Base-by-base conservation (phyloP, 306 rosid species). In the Trifolium fragiferum region DNA sequence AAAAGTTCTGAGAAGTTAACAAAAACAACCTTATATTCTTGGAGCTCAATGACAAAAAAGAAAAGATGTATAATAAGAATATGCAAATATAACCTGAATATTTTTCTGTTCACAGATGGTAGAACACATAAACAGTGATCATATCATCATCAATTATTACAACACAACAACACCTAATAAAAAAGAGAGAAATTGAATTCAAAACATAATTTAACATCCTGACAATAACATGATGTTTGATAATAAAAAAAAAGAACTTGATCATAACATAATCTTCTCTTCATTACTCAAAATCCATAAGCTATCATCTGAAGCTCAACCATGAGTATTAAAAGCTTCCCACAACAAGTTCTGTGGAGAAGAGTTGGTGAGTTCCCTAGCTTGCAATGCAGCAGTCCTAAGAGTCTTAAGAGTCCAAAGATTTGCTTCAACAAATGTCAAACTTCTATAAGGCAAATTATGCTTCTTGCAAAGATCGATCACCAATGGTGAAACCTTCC, bases 301-400 rank as follows among this genome's bases (percentile, higher is more conserved):
- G n/a, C 30, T 44, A 16, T 18, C 32, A 9, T 11, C 33, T 32
- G 5, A 70, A 41, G 19, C 35, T 86, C 83, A 86, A 18, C 90
- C 90, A 84, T 86, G 96, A 64, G 93, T 86, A 23, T 88, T 85
- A 7, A 90, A 68, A 51, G 93, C 96, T 70, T 90, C 96, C 96
- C 96, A 90, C 67, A 89, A 79, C 78, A 88, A 59, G 78, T 88
- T 90, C 70, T 86, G 80, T 46, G 62, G 57, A 15, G 79, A 51
- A 46, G 91, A 84, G 57, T 65, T 20, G 0, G 72, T 55, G 3
- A 80, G 2, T 14, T 70, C 80, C 74, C 92, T 81, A 10, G 92
- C 92, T 18, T 85, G 83, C 21, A 79, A 10, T 12, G 96, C 96
- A 37, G 96, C 96, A 19, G 75, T 75, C 40, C 85, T 75, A 33